Percentiles rank a stretch among this genome's conserved stretches.
Evolutionary conservation across 2,329 filamentous ascomycete species (phyloP).

Genomic region (Fusarium piperis): DNA sequence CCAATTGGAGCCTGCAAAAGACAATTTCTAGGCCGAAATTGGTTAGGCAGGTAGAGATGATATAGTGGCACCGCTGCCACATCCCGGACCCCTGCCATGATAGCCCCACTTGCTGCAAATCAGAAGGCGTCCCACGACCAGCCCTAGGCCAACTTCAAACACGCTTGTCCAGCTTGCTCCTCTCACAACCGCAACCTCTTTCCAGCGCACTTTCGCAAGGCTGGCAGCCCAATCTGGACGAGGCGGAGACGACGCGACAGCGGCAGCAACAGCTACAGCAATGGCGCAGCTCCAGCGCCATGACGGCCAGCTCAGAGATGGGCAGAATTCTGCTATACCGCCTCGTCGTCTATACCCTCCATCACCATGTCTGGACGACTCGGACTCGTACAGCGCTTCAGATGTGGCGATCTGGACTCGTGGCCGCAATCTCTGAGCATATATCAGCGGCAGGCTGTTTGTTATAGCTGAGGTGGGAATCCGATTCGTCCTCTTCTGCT

Average conservation of each 20-base stretch:
- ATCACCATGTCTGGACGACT: constrained; percentile 6
- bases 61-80: constrained; percentile 25
- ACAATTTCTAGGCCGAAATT: constrained; percentile 37
- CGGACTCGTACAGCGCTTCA: neutral
- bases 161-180: constrained; percentile 29
- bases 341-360: constrained; percentile 34
- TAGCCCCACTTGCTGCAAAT: constrained; percentile 32
- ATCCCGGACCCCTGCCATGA: constrained; percentile 21
- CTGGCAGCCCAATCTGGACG: neutral
- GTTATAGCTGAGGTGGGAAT: constrained; percentile 16
- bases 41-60: constrained; percentile 32
- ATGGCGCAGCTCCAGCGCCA: neutral
- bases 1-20: constrained; percentile 26
- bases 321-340: constrained; percentile 3
- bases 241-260: constrained; percentile 11
- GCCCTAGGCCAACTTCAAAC: constrained; percentile 43
- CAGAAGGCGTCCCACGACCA: constrained; percentile 24
- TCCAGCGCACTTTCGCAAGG: constrained; percentile 13
- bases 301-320: constrained; percentile 6
- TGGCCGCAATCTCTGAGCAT: constrained; percentile 13
- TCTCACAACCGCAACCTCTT: constrained; percentile 23
- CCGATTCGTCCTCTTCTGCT: constrained; percentile 17
- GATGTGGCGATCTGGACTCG: constrained; percentile 10
- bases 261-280: neutral
- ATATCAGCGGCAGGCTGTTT: constrained; percentile 27